Evolutionary conservation across 371 early-diverging fungal genomes (phyloP).

Genomic region (Syncephalastrum sp.): DNA sequence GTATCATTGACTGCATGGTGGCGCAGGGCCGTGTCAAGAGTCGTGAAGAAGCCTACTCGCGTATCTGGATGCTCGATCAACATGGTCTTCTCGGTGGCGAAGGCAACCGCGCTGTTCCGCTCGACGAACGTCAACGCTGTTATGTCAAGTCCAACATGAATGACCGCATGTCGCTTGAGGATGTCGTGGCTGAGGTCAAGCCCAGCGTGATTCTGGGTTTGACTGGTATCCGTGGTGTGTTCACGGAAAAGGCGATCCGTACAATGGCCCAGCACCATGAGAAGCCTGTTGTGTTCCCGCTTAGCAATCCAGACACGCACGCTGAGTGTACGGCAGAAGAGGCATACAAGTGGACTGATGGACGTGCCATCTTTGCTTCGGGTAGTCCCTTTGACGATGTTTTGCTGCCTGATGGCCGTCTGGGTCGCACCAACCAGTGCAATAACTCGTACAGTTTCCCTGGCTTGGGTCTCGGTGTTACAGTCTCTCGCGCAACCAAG

Average conservation of each 20-base stretch:
- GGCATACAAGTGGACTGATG: constrained; percentile 63
- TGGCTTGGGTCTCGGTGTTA: constrained; percentile 61
- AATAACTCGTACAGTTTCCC: constrained; percentile 66
- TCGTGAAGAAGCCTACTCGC: constrained; percentile 60
- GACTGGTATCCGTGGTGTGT: constrained; percentile 58
- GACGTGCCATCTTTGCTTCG: constrained; percentile 63
- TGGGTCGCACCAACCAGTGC: constrained; percentile 61
- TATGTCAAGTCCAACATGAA: constrained; percentile 54
- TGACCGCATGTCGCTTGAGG: constrained; percentile 52
- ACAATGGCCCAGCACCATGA: constrained; percentile 60
- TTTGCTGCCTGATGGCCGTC: constrained; percentile 38
- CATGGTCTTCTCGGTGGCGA: constrained; percentile 47
- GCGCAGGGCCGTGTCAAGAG: constrained; percentile 55
- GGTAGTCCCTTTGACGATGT: constrained; percentile 62
- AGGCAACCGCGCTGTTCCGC: constrained; percentile 12
- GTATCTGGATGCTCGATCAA: constrained; percentile 62
- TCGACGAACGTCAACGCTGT: constrained; percentile 55
- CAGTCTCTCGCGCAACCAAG: constrained; percentile 52
- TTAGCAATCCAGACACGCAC: constrained; percentile 64
- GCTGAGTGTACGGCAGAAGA: constrained; percentile 68
- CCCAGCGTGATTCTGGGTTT: constrained; percentile 67
- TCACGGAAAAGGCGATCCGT: constrained; percentile 56
- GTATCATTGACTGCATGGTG: constrained; percentile 63
- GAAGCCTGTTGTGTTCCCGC: constrained; percentile 62
- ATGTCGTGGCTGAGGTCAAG: constrained; percentile 57